Percentiles rank a stretch among this genome's conserved stretches.
Evolutionary conservation across 805 yeast species (phyloP).

Genomic region (Pichia insulana): DNA sequence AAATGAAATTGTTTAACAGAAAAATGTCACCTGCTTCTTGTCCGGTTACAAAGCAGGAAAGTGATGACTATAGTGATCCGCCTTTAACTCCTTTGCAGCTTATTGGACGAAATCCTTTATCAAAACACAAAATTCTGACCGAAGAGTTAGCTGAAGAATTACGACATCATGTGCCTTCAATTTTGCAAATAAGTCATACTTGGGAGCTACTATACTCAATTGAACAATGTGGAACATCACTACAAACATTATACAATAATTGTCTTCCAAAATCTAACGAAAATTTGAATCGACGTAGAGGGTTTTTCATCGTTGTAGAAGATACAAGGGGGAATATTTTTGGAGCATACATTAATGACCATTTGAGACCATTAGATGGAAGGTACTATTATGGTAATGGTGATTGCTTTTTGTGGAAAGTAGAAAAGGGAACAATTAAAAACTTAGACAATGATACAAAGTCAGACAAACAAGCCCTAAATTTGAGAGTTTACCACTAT

Average conservation of each 20-base stretch:
- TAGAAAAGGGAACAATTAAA: conserved; percentile 37
- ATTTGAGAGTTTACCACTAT: conserved; percentile 71
- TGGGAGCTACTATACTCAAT: conserved; percentile 80
- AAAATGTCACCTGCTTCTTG: neutral
- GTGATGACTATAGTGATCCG: conserved; percentile 14
- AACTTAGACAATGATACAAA: conserved; percentile 7
- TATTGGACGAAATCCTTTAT: conserved; percentile 49
- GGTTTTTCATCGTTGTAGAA: conserved; percentile 65
- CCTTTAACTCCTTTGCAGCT: conserved; percentile 51
- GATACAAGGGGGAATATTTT: conserved; percentile 59
- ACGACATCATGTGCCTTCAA: conserved; percentile 62
- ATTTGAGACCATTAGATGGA: conserved; percentile 60
- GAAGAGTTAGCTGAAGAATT: conserved; percentile 64
- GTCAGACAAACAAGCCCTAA: neutral
- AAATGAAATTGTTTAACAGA: too few species aligned
- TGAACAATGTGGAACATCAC: conserved; percentile 87
- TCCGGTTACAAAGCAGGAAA: neutral
- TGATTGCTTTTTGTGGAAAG: conserved; percentile 87
- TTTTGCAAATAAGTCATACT: conserved; percentile 65
- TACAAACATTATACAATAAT: conserved; percentile 64
- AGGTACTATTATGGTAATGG: conserved; percentile 86
- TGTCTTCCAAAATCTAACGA: conserved; percentile 37
- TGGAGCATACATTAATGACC: conserved; percentile 75
- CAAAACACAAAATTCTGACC: conserved; percentile 48
- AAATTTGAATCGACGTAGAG: conserved; percentile 31